Evolutionary conservation across 2,329 filamentous ascomycete genomes (phyloP).

Genomic region (Chaetomium globosum): DNA sequence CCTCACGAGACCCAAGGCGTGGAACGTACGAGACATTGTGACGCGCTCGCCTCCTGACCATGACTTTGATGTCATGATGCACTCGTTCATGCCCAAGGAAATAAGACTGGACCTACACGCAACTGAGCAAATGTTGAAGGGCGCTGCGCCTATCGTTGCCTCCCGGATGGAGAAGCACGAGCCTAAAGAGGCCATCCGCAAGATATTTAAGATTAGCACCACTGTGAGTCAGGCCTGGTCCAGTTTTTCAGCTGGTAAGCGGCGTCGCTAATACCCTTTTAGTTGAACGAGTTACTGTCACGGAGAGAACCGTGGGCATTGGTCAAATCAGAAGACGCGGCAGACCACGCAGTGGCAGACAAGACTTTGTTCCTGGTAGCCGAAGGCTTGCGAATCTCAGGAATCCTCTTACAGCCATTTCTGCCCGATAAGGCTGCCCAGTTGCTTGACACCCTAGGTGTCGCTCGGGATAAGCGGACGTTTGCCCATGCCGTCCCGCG

Average conservation of each 20-base stretch:
- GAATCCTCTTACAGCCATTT: slow-evolving; percentile 86
- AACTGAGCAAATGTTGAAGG: slow-evolving; percentile 39
- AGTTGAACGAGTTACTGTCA: slow-evolving; percentile 71
- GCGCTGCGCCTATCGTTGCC: slow-evolving; percentile 48
- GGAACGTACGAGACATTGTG: slow-evolving; percentile 67
- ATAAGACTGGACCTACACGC: too few relatives aligned
- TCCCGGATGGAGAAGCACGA: slow-evolving; percentile 65
- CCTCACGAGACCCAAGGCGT: slow-evolving; percentile 67
- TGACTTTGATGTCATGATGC: neutral
- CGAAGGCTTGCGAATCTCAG: slow-evolving; percentile 76
- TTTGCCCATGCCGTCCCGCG: slow-evolving; percentile 65
- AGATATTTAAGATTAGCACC: slow-evolving; percentile 64
- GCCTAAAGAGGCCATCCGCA: slow-evolving; percentile 65
- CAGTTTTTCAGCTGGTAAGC: neutral
- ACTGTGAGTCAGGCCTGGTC: slow-evolving; percentile 50
- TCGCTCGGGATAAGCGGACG: slow-evolving; percentile 62
- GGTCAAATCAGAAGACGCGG: slow-evolving; percentile 41
- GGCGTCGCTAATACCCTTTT: slow-evolving; percentile 24
- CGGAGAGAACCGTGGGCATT: slow-evolving; percentile 69
- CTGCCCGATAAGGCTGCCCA: slow-evolving; percentile 77
- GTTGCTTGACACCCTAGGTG: slow-evolving; percentile 77
- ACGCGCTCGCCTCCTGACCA: slow-evolving; percentile 36
- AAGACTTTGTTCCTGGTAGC: slow-evolving; percentile 68
- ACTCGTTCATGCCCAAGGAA: neutral
- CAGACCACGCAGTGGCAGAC: slow-evolving; percentile 51